Evolutionary conservation across 2,329 filamentous ascomycete genomes (phyloP).

Genomic region (Monilinia fructigena): DNA sequence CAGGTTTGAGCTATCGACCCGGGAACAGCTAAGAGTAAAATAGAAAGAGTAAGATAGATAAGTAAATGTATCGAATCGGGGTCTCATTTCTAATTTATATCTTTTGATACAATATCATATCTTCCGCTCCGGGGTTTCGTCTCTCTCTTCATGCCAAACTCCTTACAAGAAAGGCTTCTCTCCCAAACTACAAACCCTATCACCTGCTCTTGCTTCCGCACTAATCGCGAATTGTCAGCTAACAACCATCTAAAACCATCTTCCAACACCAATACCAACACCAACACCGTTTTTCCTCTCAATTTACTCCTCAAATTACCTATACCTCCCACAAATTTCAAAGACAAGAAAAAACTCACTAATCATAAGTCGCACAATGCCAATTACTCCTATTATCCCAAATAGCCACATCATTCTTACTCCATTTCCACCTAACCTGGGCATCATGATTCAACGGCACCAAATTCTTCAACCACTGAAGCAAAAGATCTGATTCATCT

Average conservation of each 20-base stretch:
- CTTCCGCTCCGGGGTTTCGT: no score
- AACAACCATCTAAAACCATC: not conserved
- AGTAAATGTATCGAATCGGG: no score
- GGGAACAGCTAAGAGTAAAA: no score
- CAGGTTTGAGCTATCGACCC: no score
- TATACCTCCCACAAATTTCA: not conserved
- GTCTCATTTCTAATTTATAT: no score
- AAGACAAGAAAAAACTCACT: not conserved
- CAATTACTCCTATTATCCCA: slow-evolving; percentile 57
- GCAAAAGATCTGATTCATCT: slow-evolving; percentile 50
- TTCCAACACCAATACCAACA: not conserved
- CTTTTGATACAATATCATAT: no score
- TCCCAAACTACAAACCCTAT: slow-evolving; percentile 14
- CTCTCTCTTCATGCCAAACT: not conserved
- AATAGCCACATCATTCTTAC: slow-evolving; percentile 55
- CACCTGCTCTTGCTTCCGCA: slow-evolving; percentile 7
- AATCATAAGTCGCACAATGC: slow-evolving; percentile 26
- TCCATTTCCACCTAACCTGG: slow-evolving; percentile 56
- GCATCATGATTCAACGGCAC: slow-evolving; percentile 56
- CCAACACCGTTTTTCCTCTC: no score
- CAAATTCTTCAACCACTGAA: slow-evolving; percentile 43
- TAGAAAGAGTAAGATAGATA: no score
- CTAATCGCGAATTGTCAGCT: not conserved
- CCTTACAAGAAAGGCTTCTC: slow-evolving; percentile 3
- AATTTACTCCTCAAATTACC: not conserved